Evolutionary conservation across 73 alveolate genomes (phyloP).

Genomic region (Blepharisma stoltei): DNA sequence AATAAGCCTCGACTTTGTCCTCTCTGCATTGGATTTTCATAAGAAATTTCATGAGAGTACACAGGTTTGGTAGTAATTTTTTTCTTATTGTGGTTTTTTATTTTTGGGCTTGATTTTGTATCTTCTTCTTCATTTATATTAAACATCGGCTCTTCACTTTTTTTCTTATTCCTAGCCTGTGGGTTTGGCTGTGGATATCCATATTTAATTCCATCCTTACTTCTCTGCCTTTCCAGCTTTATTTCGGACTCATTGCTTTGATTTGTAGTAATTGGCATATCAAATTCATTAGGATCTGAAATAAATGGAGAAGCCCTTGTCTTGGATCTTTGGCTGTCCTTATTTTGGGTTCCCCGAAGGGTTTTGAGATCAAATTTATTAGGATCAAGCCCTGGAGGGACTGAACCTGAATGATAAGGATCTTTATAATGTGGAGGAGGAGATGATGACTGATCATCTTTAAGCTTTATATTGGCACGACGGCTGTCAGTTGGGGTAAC

Average conservation of each 20-base stretch:
- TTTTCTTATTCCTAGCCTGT: background rate
- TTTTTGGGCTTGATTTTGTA: background rate
- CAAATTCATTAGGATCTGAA: slow-evolving; percentile 15
- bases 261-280: background rate
- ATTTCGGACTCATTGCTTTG: background rate
- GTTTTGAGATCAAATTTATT: background rate
- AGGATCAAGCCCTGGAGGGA: background rate
- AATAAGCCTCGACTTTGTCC: slow-evolving; percentile 14
- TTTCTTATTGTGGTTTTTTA: background rate
- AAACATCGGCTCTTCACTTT: slow-evolving; percentile 1
- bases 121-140: slow-evolving; percentile 19
- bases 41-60: background rate
- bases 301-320: slow-evolving; percentile 5
- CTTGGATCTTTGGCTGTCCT: slow-evolving; percentile 40
- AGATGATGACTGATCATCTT: background rate
- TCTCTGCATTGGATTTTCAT: slow-evolving; percentile 6
- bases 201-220: slow-evolving; percentile 11
- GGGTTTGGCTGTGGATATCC: background rate
- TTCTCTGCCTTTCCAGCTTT: background rate
- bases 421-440: background rate
- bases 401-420: no score
- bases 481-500: background rate
- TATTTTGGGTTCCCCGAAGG: background rate
- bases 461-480: background rate
- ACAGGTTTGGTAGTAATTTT: background rate